A percentile compares a stretch with the other conserved stretches of the same genome.
phyloP scores from a whole-genome alignment of 345 rosid genomes.

The Boechera divaricarpa region DNA sequence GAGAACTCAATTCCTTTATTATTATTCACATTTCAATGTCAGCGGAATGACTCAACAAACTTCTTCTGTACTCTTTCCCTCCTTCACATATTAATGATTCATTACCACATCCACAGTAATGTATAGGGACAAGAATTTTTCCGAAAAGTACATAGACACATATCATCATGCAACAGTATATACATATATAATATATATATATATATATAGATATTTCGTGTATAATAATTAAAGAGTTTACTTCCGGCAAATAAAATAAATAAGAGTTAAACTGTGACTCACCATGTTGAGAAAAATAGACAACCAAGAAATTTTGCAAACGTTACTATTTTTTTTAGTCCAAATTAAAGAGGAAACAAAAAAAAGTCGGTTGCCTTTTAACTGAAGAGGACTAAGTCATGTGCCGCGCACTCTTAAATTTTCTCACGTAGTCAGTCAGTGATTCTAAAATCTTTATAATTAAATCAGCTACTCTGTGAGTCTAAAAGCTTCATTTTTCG shows the following conservation, averaged over 20 bases:
- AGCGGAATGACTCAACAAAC: slow-evolving; percentile 20
- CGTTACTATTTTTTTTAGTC: not conserved
- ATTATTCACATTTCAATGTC: slow-evolving; percentile 22
- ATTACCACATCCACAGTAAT: slow-evolving; percentile 26
- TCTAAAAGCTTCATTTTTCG: not conserved
- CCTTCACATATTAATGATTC: slow-evolving; percentile 9
- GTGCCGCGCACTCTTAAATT: slow-evolving; percentile 9
- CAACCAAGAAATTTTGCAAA: not conserved
- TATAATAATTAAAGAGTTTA: not conserved
- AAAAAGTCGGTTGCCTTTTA: not conserved
- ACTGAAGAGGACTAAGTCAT: not conserved
- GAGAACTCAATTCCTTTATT: slow-evolving; percentile 22
- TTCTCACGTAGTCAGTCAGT: slow-evolving; percentile 5
- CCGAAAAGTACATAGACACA: slow-evolving; percentile 9
- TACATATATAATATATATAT: no score
- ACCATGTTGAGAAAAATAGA: not conserved
- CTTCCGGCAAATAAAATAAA: not conserved
- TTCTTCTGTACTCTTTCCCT: slow-evolving; percentile 7
- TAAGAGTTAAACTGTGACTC: not conserved
- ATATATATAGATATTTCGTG: slow-evolving; percentile 15
- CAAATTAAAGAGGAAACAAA: not conserved
- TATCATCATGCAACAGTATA: slow-evolving; percentile 8
- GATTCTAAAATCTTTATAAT: not conserved
- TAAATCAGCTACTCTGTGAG: slow-evolving; percentile 4
- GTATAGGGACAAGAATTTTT: slow-evolving; percentile 20